Conservation (phyloP, 1,139 yeast species). For the Protomyces arabidopsidicola region DNA sequence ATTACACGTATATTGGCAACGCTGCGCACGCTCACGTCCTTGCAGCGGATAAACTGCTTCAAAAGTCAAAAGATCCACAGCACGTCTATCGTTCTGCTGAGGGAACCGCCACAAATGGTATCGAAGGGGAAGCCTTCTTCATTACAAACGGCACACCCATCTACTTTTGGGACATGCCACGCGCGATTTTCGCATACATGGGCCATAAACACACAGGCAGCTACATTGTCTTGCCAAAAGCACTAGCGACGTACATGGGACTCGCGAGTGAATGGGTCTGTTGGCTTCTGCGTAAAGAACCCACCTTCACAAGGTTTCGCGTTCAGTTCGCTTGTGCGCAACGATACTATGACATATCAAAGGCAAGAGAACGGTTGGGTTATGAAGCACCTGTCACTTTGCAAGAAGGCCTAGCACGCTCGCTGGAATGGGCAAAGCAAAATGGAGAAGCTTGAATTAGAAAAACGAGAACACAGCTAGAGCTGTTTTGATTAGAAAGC, state of each 20-base stretch:
- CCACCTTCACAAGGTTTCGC: constrained; percentile 94
- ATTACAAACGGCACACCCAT: constrained; percentile 92
- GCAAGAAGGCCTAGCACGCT: constrained; percentile 74
- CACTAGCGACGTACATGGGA: constrained; percentile 74
- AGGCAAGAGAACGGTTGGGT: constrained; percentile 73
- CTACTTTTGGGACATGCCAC: constrained; percentile 94
- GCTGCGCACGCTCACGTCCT: constrained; percentile 95
- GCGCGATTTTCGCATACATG: constrained; percentile 87
- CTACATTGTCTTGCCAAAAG: constrained; percentile 64
- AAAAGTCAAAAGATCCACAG: constrained; percentile 30
- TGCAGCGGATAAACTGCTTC: constrained; percentile 72
- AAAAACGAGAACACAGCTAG: background rate
- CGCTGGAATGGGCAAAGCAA: constrained; percentile 59
- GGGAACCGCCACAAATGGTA: constrained; percentile 38
- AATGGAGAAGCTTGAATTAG: background rate
- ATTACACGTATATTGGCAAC: constrained; percentile 98
- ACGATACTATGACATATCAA: constrained; percentile 85
- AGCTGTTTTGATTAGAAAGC: too few relatives aligned
- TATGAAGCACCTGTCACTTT: constrained; percentile 76
- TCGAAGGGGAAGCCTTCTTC: constrained; percentile 84
- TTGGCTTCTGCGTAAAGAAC: constrained; percentile 60
- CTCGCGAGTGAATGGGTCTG: constrained; percentile 62
- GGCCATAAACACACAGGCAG: constrained; percentile 71
- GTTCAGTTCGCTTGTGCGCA: constrained; percentile 91
- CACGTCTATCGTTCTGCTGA: background rate